Percentiles rank a stretch among this genome's conserved stretches.
Evolutionary conservation across 2,329 filamentous ascomycete species (phyloP).

Genomic region (Onygenales sp.): DNA sequence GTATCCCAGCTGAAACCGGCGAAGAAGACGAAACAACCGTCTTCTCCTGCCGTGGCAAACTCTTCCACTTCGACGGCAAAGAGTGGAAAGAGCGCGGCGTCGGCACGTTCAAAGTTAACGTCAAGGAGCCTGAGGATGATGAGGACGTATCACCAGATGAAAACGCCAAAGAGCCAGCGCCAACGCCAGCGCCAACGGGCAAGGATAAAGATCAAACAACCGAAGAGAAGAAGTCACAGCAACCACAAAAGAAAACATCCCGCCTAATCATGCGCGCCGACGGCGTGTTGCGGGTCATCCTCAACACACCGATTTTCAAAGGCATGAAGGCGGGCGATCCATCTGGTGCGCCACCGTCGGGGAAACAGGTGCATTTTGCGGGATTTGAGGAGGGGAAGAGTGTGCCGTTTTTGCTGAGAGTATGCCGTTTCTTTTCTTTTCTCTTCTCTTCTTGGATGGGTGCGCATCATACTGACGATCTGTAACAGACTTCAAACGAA

Average conservation of each 20-base stretch:
- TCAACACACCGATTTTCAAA: conserved; percentile 75
- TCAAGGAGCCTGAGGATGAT: conserved; percentile 49
- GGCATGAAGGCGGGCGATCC: conserved; percentile 67
- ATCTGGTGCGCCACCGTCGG: conserved; percentile 52
- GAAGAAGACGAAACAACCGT: conserved; percentile 73
- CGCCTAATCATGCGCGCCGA: conserved; percentile 88
- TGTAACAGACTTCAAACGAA: conserved; percentile 31
- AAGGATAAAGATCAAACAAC: conserved; percentile 35
- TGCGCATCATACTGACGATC: conserved; percentile 4
- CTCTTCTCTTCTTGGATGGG: conserved; percentile 35
- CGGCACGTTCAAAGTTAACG: conserved; percentile 78
- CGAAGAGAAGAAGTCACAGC: not conserved
- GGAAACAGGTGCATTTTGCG: conserved; percentile 60
- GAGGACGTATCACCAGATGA: conserved; percentile 41
- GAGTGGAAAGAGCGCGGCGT: conserved; percentile 86
- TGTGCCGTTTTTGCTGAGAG: conserved; percentile 48
- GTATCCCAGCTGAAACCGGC: conserved; percentile 63
- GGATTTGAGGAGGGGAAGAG: conserved; percentile 45
- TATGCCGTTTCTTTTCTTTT: conserved; percentile 24
- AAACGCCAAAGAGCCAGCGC: conserved; percentile 15
- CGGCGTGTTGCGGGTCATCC: conserved; percentile 72
- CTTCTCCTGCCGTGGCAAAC: conserved; percentile 68
- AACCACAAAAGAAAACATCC: conserved; percentile 37
- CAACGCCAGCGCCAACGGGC: conserved; percentile 1
- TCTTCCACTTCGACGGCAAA: conserved; percentile 66